These are phyloP conservation scores for Candida maesae DNA, from an alignment of 805 yeast genomes.

Conservation along the genomic window DNA sequence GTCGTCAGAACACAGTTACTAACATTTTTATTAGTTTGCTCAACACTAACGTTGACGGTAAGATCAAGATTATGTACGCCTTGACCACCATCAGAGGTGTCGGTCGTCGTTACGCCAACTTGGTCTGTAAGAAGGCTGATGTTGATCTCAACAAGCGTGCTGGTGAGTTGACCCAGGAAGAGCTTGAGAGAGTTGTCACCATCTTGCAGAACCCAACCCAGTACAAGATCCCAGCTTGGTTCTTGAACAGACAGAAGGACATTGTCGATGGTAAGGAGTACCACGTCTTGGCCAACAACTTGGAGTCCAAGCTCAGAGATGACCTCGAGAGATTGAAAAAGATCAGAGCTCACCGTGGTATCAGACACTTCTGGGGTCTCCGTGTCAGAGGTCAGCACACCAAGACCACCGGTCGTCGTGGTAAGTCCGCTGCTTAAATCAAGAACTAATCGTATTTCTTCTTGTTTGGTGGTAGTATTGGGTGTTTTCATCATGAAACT, in stretches of 20 bases:
- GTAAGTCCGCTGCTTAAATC: constrained; percentile 33
- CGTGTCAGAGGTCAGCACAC: constrained; percentile 99
- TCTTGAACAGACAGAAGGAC: constrained; percentile 99
- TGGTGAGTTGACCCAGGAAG: constrained; percentile 99
- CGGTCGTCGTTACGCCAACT: constrained; percentile 99
- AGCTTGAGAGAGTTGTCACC: constrained; percentile 99
- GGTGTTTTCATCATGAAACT: constrained; percentile 11
- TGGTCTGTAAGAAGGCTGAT: constrained; percentile 99
- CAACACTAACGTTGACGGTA: constrained; percentile 99
- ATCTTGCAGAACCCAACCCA: constrained; percentile 99
- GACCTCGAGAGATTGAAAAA: constrained; percentile 99
- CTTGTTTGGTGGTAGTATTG: constrained; percentile 5
- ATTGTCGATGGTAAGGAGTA: constrained; percentile 98
- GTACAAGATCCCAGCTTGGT: constrained; percentile 99
- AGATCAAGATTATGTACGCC: constrained; percentile 99
- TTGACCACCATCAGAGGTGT: constrained; percentile 99
- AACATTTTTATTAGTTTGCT: constrained; percentile 69
- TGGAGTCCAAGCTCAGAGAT: constrained; percentile 99
- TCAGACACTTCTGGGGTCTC: constrained; percentile 99
- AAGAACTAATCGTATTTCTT: constrained; percentile 3
- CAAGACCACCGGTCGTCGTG: constrained; percentile 99
- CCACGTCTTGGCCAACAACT: constrained; percentile 98
- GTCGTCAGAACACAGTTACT: constrained; percentile 25
- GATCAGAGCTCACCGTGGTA: constrained; percentile 99
- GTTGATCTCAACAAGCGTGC: constrained; percentile 98